A percentile compares a stretch with the other conserved stretches of the same genome.
Evolutionary conservation across 495 filamentous ascomycete species (phyloP).

Genomic region (Pyrenula massariospora): DNA sequence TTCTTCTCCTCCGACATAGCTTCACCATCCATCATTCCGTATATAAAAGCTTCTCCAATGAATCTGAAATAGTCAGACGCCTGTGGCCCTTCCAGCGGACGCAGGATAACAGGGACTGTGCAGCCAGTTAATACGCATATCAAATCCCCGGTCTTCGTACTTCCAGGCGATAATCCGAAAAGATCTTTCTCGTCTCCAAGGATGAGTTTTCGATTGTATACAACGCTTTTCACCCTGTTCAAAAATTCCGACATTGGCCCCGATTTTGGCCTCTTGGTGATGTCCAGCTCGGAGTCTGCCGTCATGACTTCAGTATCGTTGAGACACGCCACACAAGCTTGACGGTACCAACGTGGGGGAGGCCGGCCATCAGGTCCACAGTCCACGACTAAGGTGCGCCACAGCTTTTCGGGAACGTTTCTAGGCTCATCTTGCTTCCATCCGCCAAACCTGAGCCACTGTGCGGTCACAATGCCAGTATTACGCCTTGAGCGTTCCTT

Average conservation of each 20-base stretch:
- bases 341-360: constrained; percentile 20
- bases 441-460: background rate
- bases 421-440: constrained; percentile 3
- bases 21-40: background rate
- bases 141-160: constrained; percentile 1
- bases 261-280: background rate
- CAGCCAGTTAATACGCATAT: constrained; percentile 5
- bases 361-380: constrained; percentile 19
- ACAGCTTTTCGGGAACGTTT: constrained; percentile 22
- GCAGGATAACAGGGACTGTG: constrained; percentile 4
- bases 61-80: background rate
- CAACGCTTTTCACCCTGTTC: constrained; percentile 1
- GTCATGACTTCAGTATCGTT: background rate
- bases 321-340: constrained; percentile 7
- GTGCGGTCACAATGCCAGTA: background rate
- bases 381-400: constrained; percentile 30
- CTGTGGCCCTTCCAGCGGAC: background rate
- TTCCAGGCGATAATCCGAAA: background rate
- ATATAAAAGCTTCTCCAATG: background rate
- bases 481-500: background rate
- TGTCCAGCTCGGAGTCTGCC: background rate
- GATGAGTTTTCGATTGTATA: constrained; percentile 1
- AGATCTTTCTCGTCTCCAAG: background rate
- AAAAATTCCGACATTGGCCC: constrained; percentile 1
- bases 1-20: background rate